Evolutionary conservation across 352 stramenopile genomes (phyloP).

Genomic region (Pythium scleroteichum): DNA sequence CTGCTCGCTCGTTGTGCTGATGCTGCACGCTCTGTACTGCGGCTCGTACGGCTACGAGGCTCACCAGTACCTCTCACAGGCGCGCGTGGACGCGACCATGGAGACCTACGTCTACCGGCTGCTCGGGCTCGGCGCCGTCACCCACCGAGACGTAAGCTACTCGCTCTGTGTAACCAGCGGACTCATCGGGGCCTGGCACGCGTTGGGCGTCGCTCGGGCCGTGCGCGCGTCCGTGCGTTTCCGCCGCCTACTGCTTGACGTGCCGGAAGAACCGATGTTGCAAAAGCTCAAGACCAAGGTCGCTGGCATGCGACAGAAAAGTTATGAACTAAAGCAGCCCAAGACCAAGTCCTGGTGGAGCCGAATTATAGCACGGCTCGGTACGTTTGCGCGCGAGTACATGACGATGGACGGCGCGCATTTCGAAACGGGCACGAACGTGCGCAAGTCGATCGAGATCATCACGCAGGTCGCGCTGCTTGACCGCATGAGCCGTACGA

Average conservation of each 20-base stretch:
- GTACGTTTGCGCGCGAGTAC: conserved; percentile 1
- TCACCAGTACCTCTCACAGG: conserved; percentile 2
- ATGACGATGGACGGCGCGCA: conserved; percentile 16
- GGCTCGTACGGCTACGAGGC: conserved; percentile 15
- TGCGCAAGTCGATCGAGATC: conserved; percentile 22
- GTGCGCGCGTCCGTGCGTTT: conserved; percentile 5
- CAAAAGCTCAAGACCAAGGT: conserved; percentile 8
- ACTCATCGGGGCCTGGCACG: conserved; percentile 11
- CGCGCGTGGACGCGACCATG: background rate
- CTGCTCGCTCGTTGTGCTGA: conserved; percentile 3
- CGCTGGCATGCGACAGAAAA: background rate
- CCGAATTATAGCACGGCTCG: too few species aligned
- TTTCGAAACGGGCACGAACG: conserved; percentile 13
- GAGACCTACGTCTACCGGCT: conserved; percentile 6
- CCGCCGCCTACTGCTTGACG: conserved; percentile 9
- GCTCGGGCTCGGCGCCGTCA: conserved; percentile 3
- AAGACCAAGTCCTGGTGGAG: too few species aligned
- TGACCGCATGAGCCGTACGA: conserved; percentile 8
- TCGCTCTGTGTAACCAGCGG: conserved; percentile 1
- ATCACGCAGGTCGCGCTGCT: conserved; percentile 13
- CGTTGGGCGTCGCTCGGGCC: background rate
- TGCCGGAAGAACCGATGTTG: conserved; percentile 3
- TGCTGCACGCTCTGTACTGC: conserved; percentile 8
- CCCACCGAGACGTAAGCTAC: background rate
- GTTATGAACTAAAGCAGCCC: too few species aligned